Conservation (phyloP, 2,329 filamentous ascomycete species). For the Rhinocladiella mackenziei region DNA sequence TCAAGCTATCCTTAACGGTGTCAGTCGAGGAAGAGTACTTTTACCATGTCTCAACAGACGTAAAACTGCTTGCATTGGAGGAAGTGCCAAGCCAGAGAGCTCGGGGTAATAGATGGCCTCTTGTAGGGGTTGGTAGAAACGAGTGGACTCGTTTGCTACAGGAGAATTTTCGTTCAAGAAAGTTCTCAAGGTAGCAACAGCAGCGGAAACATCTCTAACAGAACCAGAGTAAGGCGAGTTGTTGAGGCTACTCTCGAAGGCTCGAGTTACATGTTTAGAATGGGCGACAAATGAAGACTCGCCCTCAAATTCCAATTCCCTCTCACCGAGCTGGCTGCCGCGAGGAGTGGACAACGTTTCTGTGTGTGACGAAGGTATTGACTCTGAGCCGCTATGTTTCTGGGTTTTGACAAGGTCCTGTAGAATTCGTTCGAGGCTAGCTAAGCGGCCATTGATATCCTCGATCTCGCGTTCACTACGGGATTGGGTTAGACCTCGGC, state of each 20-base stretch:
- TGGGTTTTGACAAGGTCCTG: conserved; percentile 35
- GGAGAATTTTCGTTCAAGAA: conserved; percentile 9
- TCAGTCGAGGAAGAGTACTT: background rate
- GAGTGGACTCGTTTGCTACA: background rate
- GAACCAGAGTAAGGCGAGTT: conserved; percentile 1
- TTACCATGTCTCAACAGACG: conserved; percentile 14
- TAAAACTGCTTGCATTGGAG: conserved; percentile 16
- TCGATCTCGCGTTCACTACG: conserved; percentile 52
- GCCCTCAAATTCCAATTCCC: conserved; percentile 44
- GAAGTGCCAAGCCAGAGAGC: conserved; percentile 11
- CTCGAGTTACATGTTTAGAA: conserved; percentile 40
- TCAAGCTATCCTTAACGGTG: background rate
- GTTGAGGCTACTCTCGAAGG: conserved; percentile 12
- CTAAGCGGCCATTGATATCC: conserved; percentile 48
- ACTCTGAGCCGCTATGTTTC: conserved; percentile 13
- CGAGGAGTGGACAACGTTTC: conserved; percentile 21
- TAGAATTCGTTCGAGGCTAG: conserved; percentile 46
- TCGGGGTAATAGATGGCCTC: conserved; percentile 13
- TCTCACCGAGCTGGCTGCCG: conserved; percentile 31
- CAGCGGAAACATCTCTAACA: conserved; percentile 10
- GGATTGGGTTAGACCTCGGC: too few species aligned
- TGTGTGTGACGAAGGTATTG: conserved; percentile 8
- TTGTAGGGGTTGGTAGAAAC: conserved; percentile 3
- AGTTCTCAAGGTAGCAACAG: conserved; percentile 14
- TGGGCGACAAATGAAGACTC: conserved; percentile 49